Evolutionary conservation across 805 yeast genomes (phyloP).

Genomic region (Myxozyma sirexii): DNA sequence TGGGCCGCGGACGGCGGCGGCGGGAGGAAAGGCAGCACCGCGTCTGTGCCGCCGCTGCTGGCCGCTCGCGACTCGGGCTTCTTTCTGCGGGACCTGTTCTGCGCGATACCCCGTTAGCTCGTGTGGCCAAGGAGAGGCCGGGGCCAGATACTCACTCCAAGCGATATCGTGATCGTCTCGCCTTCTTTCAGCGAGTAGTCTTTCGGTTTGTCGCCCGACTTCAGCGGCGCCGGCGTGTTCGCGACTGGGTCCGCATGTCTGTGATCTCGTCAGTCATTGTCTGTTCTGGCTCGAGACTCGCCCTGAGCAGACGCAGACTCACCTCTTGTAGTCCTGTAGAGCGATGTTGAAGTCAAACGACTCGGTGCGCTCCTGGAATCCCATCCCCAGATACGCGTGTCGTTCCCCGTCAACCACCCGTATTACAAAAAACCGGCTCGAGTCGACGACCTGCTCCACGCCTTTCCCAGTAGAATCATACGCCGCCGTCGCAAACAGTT

Average conservation of each 20-base stretch:
- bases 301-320: slow-evolving; percentile 7
- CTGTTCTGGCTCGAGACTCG: no score
- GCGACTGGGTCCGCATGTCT: slow-evolving; percentile 10
- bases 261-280: neutral
- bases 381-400: slow-evolving; percentile 49
- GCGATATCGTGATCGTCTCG: slow-evolving; percentile 34
- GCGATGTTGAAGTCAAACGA: slow-evolving; percentile 47
- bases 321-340: slow-evolving; percentile 42
- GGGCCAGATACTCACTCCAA: slow-evolving; percentile 28
- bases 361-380: slow-evolving; percentile 43
- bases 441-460: slow-evolving; percentile 42
- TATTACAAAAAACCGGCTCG: slow-evolving; percentile 45
- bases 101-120: neutral
- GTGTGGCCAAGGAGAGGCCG: no score
- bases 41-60: neutral
- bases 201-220: slow-evolving; percentile 9
- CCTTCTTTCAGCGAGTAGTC: slow-evolving; percentile 40
- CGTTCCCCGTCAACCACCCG: slow-evolving; percentile 41
- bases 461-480: slow-evolving; percentile 42
- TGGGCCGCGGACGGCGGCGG: slow-evolving; percentile 39
- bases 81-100: neutral
- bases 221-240: neutral
- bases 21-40: slow-evolving; percentile 20
- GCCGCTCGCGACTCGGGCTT: slow-evolving; percentile 2
- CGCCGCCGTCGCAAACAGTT: slow-evolving; percentile 45